Percentiles rank a stretch among this genome's conserved stretches.
These are phyloP conservation scores for Aspergillus sp. DNA, from an alignment of 2,329 filamentous ascomycete species.

Conservation along the genomic window DNA sequence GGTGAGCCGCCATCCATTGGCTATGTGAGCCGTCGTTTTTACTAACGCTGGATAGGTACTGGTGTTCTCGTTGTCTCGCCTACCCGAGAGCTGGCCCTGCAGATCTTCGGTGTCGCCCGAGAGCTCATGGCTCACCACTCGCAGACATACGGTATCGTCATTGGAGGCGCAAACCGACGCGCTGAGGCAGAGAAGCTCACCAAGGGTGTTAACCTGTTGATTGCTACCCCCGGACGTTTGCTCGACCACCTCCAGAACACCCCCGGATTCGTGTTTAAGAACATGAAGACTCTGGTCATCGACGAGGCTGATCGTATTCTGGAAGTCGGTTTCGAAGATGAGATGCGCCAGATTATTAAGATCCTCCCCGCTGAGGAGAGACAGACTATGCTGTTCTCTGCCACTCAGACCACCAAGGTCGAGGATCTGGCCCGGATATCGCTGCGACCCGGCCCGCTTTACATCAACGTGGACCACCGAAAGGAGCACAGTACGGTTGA, in stretches of 20 bases:
- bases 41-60: constrained; percentile 47
- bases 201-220: constrained; percentile 91
- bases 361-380: constrained; percentile 81
- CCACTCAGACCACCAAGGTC: constrained; percentile 97
- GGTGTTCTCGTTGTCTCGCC: constrained; percentile 91
- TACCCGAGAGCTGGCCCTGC: constrained; percentile 86
- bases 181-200: constrained; percentile 90
- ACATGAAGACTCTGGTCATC: constrained; percentile 85
- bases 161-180: constrained; percentile 85
- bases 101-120: constrained; percentile 91
- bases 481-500: constrained; percentile 90
- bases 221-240: constrained; percentile 87
- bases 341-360: constrained; percentile 95
- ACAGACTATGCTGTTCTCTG: constrained; percentile 98
- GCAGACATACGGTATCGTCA: constrained; percentile 93
- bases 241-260: constrained; percentile 95
- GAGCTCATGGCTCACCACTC: constrained; percentile 91
- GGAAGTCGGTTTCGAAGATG: constrained; percentile 97
- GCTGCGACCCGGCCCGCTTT: constrained; percentile 80
- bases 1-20: constrained; percentile 36
- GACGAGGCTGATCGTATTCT: constrained; percentile 96
- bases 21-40: background rate
- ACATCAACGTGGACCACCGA: constrained; percentile 92
- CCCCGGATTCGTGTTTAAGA: constrained; percentile 83
- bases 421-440: constrained; percentile 95